Percentiles rank a stretch among this genome's conserved stretches.
Conservation (phyloP, 2,329 filamentous ascomycete species). For the Trichoderma guizhouense region DNA sequence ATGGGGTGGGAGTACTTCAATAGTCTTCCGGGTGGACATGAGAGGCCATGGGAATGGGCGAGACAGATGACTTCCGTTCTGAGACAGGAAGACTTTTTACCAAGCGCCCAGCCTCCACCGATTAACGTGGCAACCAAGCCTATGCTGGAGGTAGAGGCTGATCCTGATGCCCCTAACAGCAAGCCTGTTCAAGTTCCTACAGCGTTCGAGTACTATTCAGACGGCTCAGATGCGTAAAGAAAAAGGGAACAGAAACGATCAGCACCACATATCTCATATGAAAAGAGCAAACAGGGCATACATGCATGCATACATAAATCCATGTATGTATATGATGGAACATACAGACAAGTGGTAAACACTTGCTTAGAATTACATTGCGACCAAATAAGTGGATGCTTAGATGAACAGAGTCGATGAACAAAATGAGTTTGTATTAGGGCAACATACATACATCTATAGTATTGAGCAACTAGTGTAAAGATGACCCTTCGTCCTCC, state of each 20-base stretch:
- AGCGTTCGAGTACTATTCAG: slow-evolving; percentile 36
- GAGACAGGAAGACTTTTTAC: slow-evolving; percentile 29
- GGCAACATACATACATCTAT: slow-evolving; percentile 18
- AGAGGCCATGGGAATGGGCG: slow-evolving; percentile 75
- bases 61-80: slow-evolving; percentile 56
- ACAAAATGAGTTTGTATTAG: slow-evolving; percentile 11
- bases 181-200: slow-evolving; percentile 30
- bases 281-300: background rate
- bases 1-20: slow-evolving; percentile 98
- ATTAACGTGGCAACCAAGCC: background rate
- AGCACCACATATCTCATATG: background rate
- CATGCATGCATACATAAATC: background rate
- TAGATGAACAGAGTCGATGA: background rate
- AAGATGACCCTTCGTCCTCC: slow-evolving; percentile 15
- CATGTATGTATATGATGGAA: background rate
- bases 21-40: slow-evolving; percentile 60
- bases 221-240: slow-evolving; percentile 20
- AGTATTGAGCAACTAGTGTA: slow-evolving; percentile 19
- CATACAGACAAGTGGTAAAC: background rate
- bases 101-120: background rate
- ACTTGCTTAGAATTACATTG: background rate
- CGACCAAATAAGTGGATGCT: too few species aligned
- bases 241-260: background rate
- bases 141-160: slow-evolving; percentile 22
- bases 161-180: slow-evolving; percentile 27